Base-by-base conservation (phyloP, 768 basidiomycete species). In the Strobilomyces confusus region DNA sequence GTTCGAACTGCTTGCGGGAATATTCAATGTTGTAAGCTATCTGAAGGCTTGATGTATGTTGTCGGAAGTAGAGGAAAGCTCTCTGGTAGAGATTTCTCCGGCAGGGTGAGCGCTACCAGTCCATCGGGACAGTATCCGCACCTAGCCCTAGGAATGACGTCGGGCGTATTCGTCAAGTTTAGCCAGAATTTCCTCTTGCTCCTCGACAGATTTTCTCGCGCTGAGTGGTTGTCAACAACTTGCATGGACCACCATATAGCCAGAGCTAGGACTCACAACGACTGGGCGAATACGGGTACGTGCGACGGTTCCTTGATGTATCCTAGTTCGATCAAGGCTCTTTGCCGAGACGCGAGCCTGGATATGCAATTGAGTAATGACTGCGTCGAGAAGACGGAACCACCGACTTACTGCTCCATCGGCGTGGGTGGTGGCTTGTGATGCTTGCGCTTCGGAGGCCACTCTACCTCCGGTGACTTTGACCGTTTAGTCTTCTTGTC, bases 371-470 rank as follows among this genome's bases (percentile, higher is more conserved):
- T 48, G 34, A 52, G 32, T 11, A 22, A 34, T 4, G 8, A 22
- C 33, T 4, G 8, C 0, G 32, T 43, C 49, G 17, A 23, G 15
- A 47, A 49, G 42, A 44, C 15, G 13, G n/a, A 20, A 19, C 2
- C 9, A 30, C n/a, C 40, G 14, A 69, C 77, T 54, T 56, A 83
- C 86, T 81, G 80, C 56, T 78, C 72, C 54, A 73, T 72, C 8
- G 79, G 77, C 11, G 73, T 79, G 1, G 65, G 75, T 14, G 72
- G 75, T 11, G 69, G 48, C 62, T 60, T 73, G 67, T 87, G 85
- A 54, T 84, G 84, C 49, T 69, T 77, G 13, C 87, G 74, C 49
- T 70, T 73, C 1, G 87, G 87, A 1, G 87, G 88, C 86, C 87
- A 89, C 51, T 76, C 70, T 7, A 72, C 63, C 56, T 78, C 72